Evolutionary conservation across 768 basidiomycete species (phyloP), one percentile per base, ranked within the genome.

Genomic region (Candolleomyces aberdarensis): DNA sequence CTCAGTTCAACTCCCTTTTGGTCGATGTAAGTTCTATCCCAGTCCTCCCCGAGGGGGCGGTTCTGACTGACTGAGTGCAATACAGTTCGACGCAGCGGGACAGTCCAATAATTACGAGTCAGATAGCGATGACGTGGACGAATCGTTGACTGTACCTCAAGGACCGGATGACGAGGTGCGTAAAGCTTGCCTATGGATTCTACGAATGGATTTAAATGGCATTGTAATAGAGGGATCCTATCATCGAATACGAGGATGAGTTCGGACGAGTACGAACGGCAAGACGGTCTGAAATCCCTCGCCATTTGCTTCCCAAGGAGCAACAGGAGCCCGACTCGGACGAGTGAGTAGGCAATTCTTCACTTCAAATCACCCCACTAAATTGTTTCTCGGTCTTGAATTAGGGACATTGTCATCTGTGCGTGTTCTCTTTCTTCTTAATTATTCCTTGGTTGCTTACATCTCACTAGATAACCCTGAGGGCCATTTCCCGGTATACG

Each of bases 161-260:
- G 72, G 77, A 5, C 72, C 71, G 15, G 69, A 73, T 15, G 80
- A 82, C 31, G 79, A 77, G 65, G 81, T 81, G 63, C 17, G 72
- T 67, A 36, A 9, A 17, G 17, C 32, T 47, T 50, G 20, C 19
- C 26, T 58, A 10, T 22, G 20, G 49, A 36, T n/a, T 31, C 10
- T 14, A 29, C 22, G 43, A 14, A 44, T 43, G 32, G 57, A 44
- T 43, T 63, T 57, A 50, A 29, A 52, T 29, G 58, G 13, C 9
- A 14, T 8, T 19, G 26, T 2, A 56, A 1, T 59, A 91, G 86
- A 80, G 86, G 59, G 92, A 94, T 65, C 91, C 91, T 11, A 75
- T 93, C 32, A 79, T 94, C 5, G 93, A 94, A 70, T 94, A 93
- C 61, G 85, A 89, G 69, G 93, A 95, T 64, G 93, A 94, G 68